phyloP scores from a whole-genome alignment of 257 asterid genomes.

The Plectranthus barbatus region DNA sequence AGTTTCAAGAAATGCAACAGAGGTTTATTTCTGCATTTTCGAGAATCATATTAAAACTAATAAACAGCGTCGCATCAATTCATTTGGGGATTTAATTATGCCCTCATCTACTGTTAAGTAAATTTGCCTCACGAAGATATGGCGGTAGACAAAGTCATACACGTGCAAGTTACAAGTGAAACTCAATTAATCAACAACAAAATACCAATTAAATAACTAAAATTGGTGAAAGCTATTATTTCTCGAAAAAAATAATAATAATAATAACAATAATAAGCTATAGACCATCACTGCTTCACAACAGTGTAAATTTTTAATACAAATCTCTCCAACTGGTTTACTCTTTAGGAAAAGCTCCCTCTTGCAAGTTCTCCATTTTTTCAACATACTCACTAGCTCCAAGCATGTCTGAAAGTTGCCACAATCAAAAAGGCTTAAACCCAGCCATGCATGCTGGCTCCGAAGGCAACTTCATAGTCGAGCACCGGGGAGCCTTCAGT shows the following conservation, averaged over 20 bases:
- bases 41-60: neutral
- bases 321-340: constrained; percentile 7
- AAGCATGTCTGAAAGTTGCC: neutral
- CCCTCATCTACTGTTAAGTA: neutral
- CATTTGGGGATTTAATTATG: neutral
- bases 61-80: no score
- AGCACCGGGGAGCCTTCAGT: neutral
- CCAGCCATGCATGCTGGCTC: neutral
- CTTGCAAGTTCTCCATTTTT: neutral
- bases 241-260: neutral
- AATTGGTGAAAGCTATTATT: constrained; percentile 8
- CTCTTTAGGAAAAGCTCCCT: constrained; percentile 12
- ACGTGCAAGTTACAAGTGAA: constrained; percentile 2
- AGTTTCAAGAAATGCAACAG: neutral
- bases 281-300: constrained; percentile 9
- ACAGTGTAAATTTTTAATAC: neutral
- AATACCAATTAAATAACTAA: constrained; percentile 2
- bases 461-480: neutral
- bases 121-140: neutral
- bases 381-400: neutral
- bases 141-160: neutral
- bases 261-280: neutral
- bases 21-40: neutral
- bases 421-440: constrained; percentile 9
- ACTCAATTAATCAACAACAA: neutral